A percentile compares a stretch with the other conserved stretches of the same genome.
phyloP scores from a whole-genome alignment of 306 rosid genomes.

The Hylodesmum podocarpum region DNA sequence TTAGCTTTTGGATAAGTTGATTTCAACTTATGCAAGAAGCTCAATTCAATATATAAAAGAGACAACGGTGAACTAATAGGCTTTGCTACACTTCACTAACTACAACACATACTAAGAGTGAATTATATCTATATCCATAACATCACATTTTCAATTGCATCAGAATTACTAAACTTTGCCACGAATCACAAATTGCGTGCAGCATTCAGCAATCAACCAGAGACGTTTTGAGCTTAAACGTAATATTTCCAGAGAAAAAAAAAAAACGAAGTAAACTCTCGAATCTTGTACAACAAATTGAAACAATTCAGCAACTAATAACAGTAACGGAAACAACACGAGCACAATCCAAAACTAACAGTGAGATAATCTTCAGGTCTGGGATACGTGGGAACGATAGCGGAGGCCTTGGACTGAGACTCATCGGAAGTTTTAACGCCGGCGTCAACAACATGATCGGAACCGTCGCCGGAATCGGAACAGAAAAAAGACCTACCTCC shows the following conservation, averaged over 20 bases:
- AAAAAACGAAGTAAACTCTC: neutral
- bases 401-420: conserved; percentile 51
- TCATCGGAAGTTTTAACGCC: conserved; percentile 61
- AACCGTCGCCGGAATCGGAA: conserved; percentile 73
- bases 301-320: conserved; percentile 4
- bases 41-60: too few species aligned
- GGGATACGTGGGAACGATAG: conserved; percentile 82
- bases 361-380: conserved; percentile 92
- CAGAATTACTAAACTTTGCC: neutral
- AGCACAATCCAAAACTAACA: conserved; percentile 55
- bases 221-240: neutral
- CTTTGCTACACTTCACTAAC: neutral
- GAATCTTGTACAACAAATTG: neutral
- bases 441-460: conserved; percentile 54
- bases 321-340: neutral
- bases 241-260: neutral
- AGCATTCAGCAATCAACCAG: neutral
- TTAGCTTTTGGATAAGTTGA: too few species aligned
- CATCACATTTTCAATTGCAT: neutral
- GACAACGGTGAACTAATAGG: neutral
- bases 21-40: too few species aligned
- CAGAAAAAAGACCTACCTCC: conserved; percentile 64
- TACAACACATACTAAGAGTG: neutral
- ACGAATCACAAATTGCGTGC: neutral
- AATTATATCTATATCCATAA: neutral